Conservation (phyloP, 257 asterid genomes). For the Cordia subcordata region DNA sequence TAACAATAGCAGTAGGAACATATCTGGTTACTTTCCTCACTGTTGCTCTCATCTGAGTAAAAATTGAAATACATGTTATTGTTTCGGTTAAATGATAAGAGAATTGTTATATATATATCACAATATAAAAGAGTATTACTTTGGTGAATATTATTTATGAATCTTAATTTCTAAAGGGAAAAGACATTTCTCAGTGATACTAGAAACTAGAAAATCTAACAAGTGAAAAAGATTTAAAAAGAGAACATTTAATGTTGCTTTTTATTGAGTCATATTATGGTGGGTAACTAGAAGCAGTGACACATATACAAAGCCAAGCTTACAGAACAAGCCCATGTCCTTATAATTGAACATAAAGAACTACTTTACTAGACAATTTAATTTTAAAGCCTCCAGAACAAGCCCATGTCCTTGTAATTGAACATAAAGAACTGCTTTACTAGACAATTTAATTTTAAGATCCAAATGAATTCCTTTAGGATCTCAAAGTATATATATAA, state of each 20-base stretch:
- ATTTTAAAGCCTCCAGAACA: too few relatives aligned
- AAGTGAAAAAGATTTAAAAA: not conserved
- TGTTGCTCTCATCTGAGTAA: constrained; percentile 72
- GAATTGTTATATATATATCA: too few relatives aligned
- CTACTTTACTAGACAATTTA: too few relatives aligned
- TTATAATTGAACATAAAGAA: not conserved
- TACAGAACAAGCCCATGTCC: not conserved
- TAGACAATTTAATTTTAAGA: too few relatives aligned
- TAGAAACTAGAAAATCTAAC: not conserved
- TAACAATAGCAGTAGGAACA: constrained; percentile 84
- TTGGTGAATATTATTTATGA: too few relatives aligned
- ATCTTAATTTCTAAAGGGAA: too few relatives aligned
- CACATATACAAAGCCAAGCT: not conserved
- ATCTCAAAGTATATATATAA: too few relatives aligned
- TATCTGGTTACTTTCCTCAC: constrained; percentile 65
- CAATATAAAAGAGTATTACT: too few relatives aligned
- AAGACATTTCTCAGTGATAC: too few relatives aligned
- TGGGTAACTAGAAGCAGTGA: not conserved
- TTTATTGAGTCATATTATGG: not conserved
- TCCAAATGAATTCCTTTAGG: too few relatives aligned
- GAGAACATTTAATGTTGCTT: not conserved
- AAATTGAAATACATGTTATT: not conserved
- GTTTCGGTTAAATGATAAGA: too few relatives aligned
- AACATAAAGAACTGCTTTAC: not conserved
- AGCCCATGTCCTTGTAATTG: not conserved